Conservation (phyloP, 176 grass and related monocot species). For the Musa acuminata region DNA sequence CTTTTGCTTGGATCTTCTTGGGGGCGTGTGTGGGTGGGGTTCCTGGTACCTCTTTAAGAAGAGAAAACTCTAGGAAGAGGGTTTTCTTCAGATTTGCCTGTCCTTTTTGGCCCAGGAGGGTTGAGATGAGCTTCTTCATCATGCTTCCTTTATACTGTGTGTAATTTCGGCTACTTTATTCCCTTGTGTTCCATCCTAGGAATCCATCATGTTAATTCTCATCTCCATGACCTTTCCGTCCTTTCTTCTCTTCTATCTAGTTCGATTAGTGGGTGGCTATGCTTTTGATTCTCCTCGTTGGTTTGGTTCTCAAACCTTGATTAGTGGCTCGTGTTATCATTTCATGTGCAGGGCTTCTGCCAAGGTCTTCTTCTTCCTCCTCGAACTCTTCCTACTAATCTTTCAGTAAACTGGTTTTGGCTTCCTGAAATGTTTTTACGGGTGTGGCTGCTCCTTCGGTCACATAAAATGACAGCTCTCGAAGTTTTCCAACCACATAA, state of each 20-base stretch:
- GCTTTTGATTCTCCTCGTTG: not conserved
- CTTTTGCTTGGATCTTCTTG: not conserved
- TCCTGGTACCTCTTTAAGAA: not conserved
- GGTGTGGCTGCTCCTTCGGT: not conserved
- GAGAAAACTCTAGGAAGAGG: not conserved
- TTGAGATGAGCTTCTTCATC: not conserved
- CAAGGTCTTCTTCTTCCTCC: too few species aligned
- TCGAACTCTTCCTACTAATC: not conserved
- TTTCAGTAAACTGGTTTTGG: not conserved
- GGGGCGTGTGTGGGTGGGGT: not conserved
- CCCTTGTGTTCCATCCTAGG: too few species aligned
- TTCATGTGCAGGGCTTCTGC: slow-evolving; percentile 5
- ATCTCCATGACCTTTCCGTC: too few species aligned
- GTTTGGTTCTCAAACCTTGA: not conserved
- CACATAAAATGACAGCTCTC: slow-evolving; percentile 17
- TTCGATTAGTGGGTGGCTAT: too few species aligned
- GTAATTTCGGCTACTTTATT: too few species aligned
- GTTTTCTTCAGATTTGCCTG: not conserved
- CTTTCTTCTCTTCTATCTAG: too few species aligned
- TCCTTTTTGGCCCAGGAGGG: not conserved
- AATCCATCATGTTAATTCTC: not conserved
- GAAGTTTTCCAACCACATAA: not conserved
- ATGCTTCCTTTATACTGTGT: not conserved
- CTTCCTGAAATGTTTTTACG: not conserved
- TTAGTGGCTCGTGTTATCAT: not conserved